These are phyloP conservation scores for Microdochium nivale DNA, from an alignment of 2,329 filamentous ascomycete genomes.

Conservation along the genomic window DNA sequence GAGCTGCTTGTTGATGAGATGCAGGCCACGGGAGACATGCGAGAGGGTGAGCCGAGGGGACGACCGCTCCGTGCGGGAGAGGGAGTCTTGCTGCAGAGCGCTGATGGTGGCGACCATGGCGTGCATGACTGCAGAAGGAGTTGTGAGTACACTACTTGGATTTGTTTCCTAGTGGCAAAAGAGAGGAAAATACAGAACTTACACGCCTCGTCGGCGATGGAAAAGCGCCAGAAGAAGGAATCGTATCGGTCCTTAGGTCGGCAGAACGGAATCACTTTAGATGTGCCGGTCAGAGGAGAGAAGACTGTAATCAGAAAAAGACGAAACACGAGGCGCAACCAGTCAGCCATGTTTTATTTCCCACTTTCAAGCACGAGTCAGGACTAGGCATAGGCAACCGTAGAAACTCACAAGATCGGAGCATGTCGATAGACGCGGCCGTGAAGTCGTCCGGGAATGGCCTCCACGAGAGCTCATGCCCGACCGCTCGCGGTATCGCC, in stretches of 20 bases:
- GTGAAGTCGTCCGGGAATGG: background rate
- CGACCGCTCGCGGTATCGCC: background rate
- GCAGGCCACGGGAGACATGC: background rate
- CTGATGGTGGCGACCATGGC: background rate
- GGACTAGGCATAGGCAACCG: background rate
- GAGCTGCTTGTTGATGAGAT: background rate
- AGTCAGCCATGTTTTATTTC: background rate
- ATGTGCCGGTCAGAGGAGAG: background rate
- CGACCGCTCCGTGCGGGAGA: background rate
- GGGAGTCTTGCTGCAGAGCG: background rate
- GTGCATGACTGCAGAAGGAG: background rate
- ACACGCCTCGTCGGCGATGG: background rate
- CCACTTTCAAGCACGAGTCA: background rate
- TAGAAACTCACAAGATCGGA: background rate
- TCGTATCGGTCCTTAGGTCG: background rate
- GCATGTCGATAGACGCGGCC: background rate
- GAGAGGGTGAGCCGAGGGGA: background rate
- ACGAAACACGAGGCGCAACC: background rate
- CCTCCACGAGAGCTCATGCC: background rate
- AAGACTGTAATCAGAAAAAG: background rate
- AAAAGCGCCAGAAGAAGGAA: background rate
- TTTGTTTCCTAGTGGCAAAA: no score
- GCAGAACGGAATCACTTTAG: background rate
- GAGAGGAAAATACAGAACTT: background rate
- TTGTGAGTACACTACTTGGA: background rate